Evolutionary conservation across 768 basidiomycete genomes (phyloP).

Genomic region (Russula emetica): DNA sequence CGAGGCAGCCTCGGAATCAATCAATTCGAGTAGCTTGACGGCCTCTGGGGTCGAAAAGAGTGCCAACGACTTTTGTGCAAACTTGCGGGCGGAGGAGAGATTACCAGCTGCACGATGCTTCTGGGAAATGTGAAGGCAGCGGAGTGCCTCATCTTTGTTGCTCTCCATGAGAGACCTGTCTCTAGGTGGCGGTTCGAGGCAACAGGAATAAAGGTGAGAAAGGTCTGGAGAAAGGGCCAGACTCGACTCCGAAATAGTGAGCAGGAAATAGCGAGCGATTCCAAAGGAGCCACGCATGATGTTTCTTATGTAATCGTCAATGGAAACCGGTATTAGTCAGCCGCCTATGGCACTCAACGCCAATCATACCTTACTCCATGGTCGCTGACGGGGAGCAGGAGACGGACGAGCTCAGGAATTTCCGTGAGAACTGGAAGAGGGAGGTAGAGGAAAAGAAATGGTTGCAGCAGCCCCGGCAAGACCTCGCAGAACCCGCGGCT

Average conservation of each 20-base stretch:
- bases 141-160: conserved; percentile 86
- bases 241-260: not conserved
- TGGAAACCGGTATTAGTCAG: conserved; percentile 5
- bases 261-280: not conserved
- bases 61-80: conserved; percentile 81
- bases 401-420: conserved; percentile 57
- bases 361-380: not conserved
- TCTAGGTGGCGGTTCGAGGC: not conserved
- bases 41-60: conserved; percentile 81
- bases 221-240: not conserved
- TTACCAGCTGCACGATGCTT: conserved; percentile 70
- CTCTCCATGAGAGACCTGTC: conserved; percentile 54
- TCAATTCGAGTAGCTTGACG: conserved; percentile 55
- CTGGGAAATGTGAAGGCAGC: conserved; percentile 75
- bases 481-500: conserved; percentile 2
- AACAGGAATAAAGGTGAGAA: not conserved
- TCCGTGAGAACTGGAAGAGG: conserved; percentile 69
- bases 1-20: conserved; percentile 53
- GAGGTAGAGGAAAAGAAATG: conserved; percentile 46
- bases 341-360: not conserved
- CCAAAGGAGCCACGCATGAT: not conserved
- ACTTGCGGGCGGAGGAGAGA: conserved; percentile 74
- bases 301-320: not conserved
- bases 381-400: conserved; percentile 36
- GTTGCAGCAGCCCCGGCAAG: not conserved